Evolutionary conservation across 306 rosid genomes (phyloP), one percentile per base, ranked within the genome.

Genomic region (Ceratonia siliqua): DNA sequence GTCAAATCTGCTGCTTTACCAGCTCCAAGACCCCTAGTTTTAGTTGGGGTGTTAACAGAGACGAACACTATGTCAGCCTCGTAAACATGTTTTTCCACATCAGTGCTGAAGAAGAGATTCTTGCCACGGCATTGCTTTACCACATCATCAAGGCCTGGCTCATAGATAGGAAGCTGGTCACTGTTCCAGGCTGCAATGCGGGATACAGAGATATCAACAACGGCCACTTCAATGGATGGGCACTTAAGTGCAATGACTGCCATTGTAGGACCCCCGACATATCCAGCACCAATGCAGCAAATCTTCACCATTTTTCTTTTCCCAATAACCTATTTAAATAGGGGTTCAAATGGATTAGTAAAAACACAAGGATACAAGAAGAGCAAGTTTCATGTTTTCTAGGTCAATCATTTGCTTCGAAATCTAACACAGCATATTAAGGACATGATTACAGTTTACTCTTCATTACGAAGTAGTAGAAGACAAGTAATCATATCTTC

Each of bases 261-360:
- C 98, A 94, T 94, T 48, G 98, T 94, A 24, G 98, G 98, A 24
- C 98, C 98, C 38, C 98, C 98, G 10, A 94, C 98, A 86, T 94
- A 94, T 68, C 98, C 97, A 33, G 98, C 98, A 80, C 98, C 98
- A 87, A 94, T 94, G 85, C 98, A 94, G 78, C 98, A 94, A 85
- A 94, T 91, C 91, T 94, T 94, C 95, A 94, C 98, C 98, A 94
- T 94, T 76, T 85, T 88, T 49, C 78, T 73, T 73, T 76, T 68
- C 75, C 48, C 74, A 45, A 62, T 30, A 53, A 83, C 87, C 97
- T 87, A 82, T 15, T 62, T 45, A 84, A 77, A 77, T 15, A 45
- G 20, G 38, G 20, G 62, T 69, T 79, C 64, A 77, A 45, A 73
- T 38, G n/a, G 30, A 83, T 78, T 71, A 79, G 82, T 62, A 38